Conservation (phyloP, 305 asterid genomes). For the Fraxinus dipetala region DNA sequence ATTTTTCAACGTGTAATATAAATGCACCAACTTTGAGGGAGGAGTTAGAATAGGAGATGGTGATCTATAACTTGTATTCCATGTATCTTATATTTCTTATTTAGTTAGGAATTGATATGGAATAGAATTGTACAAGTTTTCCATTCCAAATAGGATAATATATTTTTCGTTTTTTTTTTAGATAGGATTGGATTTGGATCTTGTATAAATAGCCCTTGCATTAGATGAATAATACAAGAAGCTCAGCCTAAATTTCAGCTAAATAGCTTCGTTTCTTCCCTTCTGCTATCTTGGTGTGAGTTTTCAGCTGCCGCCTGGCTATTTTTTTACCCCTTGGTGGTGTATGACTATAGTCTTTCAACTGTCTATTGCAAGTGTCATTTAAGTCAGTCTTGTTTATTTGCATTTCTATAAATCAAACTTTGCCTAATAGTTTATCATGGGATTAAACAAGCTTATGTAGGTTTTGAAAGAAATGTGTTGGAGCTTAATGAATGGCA, state of each 20-base stretch:
- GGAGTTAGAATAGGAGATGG: background rate
- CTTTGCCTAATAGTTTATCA: background rate
- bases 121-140: background rate
- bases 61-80: background rate
- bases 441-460: background rate
- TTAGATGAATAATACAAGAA: background rate
- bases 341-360: background rate
- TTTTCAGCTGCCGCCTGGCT: constrained; percentile 14
- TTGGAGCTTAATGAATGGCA: background rate
- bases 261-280: background rate
- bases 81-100: background rate
- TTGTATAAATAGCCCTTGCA: background rate
- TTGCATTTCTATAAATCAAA: background rate
- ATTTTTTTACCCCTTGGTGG: background rate
- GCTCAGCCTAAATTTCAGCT: background rate
- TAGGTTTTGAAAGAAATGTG: background rate
- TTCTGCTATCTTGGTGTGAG: constrained; percentile 13
- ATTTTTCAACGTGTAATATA: background rate
- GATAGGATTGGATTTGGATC: background rate
- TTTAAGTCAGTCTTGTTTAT: background rate
- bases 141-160: background rate
- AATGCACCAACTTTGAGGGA: background rate
- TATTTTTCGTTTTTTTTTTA: background rate
- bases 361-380: background rate
- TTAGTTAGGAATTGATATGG: background rate